These are phyloP conservation scores for Cerioporus squamosus DNA, from an alignment of 1,284 basidiomycete species.

Conservation along the genomic window DNA sequence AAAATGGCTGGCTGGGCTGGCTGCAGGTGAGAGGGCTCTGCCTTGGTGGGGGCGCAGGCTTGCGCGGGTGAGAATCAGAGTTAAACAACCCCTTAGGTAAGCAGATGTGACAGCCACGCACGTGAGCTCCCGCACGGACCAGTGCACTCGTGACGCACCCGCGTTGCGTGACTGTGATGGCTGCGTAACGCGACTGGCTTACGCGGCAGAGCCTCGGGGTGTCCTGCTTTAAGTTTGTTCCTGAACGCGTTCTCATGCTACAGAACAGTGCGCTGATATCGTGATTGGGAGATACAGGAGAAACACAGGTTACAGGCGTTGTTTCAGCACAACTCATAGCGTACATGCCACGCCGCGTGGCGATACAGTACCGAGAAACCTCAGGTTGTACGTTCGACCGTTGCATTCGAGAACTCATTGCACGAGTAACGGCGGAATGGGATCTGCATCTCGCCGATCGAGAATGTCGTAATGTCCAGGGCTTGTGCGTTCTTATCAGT, in stretches of 20 bases:
- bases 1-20: slow-evolving; percentile 29
- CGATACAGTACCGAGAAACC: no score
- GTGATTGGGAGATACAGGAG: not conserved
- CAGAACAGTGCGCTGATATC: no score
- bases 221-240: not conserved
- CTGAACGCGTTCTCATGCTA: slow-evolving; percentile 6
- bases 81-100: slow-evolving; percentile 29
- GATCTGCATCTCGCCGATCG: slow-evolving; percentile 31
- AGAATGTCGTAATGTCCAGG: slow-evolving; percentile 44
- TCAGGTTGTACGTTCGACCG: no score
- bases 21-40: slow-evolving; percentile 31
- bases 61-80: slow-evolving; percentile 26
- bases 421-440: slow-evolving; percentile 17
- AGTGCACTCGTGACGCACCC: slow-evolving; percentile 22
- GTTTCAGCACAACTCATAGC: not conserved
- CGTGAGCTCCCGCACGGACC: slow-evolving; percentile 27
- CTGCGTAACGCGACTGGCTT: not conserved
- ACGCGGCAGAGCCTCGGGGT: slow-evolving; percentile 6
- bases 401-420: not conserved
- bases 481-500: slow-evolving; percentile 21
- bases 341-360: no score
- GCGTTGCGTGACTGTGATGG: slow-evolving; percentile 26
- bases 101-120: slow-evolving; percentile 23
- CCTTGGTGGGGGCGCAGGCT: slow-evolving; percentile 28
- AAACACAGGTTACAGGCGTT: not conserved